Evolutionary conservation across 2,329 filamentous ascomycete genomes (phyloP).

Genomic region (Fonsecaea nubica): DNA sequence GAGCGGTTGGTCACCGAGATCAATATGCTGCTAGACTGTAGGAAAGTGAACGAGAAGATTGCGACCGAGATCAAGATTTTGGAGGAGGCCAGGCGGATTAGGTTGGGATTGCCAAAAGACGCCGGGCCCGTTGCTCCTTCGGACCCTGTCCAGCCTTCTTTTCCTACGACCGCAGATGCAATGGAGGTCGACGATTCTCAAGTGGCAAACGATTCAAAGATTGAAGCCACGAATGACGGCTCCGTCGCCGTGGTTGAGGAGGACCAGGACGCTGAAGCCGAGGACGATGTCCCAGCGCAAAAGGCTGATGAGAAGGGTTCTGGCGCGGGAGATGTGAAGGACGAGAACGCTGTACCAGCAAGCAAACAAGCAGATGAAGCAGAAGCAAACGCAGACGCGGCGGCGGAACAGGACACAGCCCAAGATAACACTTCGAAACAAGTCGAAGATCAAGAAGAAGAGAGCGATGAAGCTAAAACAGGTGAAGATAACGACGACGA

Average conservation of each 20-base stretch:
- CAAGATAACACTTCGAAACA: neutral
- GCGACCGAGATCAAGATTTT: constrained; percentile 57
- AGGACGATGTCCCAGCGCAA: constrained; percentile 28
- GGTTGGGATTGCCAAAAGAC: constrained; percentile 39
- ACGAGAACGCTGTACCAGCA: constrained; percentile 29
- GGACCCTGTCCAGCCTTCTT: neutral
- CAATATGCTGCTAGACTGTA: constrained; percentile 55
- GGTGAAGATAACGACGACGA: constrained; percentile 29
- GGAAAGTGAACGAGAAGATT: constrained; percentile 56
- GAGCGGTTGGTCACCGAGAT: constrained; percentile 56
- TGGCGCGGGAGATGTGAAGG: constrained; percentile 27
- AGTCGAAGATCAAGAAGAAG: constrained; percentile 29
- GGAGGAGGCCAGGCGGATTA: constrained; percentile 44
- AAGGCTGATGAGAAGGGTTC: constrained; percentile 27
- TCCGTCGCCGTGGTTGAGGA: constrained; percentile 33
- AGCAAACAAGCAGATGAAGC: constrained; percentile 28
- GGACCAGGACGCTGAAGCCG: constrained; percentile 46
- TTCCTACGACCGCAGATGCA: constrained; percentile 18
- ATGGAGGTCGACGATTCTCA: constrained; percentile 38
- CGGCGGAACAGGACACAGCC: neutral
- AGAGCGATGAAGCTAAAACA: constrained; percentile 31
- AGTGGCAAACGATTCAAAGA: constrained; percentile 17
- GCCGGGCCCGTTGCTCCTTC: constrained; percentile 20
- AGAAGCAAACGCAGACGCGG: constrained; percentile 19
- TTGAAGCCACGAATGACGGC: constrained; percentile 26